Conservation (phyloP, 2,329 filamentous ascomycete genomes). For the Epichloe festucae region DNA sequence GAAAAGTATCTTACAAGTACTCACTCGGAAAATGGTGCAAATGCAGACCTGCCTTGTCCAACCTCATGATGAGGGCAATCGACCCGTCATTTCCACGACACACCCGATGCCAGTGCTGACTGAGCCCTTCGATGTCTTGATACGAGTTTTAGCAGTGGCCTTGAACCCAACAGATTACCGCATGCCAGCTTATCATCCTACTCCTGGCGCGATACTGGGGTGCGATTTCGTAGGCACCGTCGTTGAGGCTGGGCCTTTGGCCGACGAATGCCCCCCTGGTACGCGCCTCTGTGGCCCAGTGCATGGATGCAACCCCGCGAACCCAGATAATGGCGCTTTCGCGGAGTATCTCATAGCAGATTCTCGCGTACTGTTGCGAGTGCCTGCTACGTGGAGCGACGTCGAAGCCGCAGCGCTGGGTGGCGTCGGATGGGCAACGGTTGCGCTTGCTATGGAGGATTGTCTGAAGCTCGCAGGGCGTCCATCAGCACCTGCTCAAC, state of each 20-base stretch:
- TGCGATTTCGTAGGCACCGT: slow-evolving; percentile 16
- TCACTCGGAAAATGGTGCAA: background rate
- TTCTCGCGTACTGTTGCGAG: slow-evolving; percentile 4
- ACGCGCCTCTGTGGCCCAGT: background rate
- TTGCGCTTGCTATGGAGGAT: slow-evolving; percentile 7
- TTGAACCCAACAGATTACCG: slow-evolving; percentile 18
- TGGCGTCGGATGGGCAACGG: slow-evolving; percentile 13
- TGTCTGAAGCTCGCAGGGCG: slow-evolving; percentile 5
- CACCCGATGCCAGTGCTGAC: background rate
- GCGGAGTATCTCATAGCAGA: slow-evolving; percentile 3
- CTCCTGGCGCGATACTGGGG: slow-evolving; percentile 6
- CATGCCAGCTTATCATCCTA: slow-evolving; percentile 10
- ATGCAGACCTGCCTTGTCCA: background rate
- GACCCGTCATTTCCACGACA: background rate
- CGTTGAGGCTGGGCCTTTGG: background rate
- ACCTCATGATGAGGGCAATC: background rate
- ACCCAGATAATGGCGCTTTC: background rate
- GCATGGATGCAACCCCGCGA: background rate
- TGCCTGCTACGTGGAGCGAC: slow-evolving; percentile 11
- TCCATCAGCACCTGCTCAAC: slow-evolving; percentile 3
- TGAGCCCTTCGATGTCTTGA: slow-evolving; percentile 5
- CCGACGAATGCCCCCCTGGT: background rate
- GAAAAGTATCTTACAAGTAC: too few species aligned
- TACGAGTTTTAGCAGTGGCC: slow-evolving; percentile 13
- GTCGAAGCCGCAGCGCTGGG: slow-evolving; percentile 13